A percentile compares a stretch with the other conserved stretches of the same genome.
Conservation (phyloP, 768 basidiomycete genomes). For the Leccinum rimulosum region DNA sequence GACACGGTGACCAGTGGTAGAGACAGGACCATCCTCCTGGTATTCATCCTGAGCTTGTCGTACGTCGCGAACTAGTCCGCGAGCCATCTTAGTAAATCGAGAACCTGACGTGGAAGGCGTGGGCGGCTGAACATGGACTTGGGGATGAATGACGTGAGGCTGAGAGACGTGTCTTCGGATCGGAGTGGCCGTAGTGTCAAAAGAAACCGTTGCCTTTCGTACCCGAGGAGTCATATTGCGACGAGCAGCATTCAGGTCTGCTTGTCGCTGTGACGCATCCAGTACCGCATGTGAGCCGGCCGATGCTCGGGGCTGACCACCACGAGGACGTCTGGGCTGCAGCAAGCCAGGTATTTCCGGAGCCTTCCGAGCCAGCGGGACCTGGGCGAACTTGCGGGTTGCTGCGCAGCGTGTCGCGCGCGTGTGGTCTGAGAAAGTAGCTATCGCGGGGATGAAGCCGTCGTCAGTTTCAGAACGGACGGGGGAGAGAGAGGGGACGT, state of each 20-base stretch:
- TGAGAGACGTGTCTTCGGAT: conserved; percentile 26
- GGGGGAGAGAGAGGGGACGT: conserved; percentile 25
- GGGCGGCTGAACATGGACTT: conserved; percentile 55
- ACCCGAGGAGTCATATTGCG: conserved; percentile 35
- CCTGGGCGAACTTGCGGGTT: too few species aligned
- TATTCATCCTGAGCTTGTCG: conserved; percentile 37
- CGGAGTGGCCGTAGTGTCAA: conserved; percentile 28
- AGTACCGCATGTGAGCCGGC: conserved; percentile 9
- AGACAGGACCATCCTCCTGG: conserved; percentile 8
- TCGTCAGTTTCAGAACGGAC: neutral
- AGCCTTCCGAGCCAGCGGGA: too few species aligned
- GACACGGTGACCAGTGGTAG: conserved; percentile 2
- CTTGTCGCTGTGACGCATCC: conserved; percentile 13
- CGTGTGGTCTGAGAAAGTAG: conserved; percentile 50
- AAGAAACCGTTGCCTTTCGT: conserved; percentile 29
- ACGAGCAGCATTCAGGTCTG: conserved; percentile 17
- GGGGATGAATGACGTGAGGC: conserved; percentile 37
- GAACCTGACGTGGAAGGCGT: conserved; percentile 57
- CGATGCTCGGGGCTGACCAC: conserved; percentile 32
- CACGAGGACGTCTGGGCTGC: conserved; percentile 56
- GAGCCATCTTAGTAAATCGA: conserved; percentile 59
- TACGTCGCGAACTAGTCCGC: conserved; percentile 55
- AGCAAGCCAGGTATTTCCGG: too few species aligned
- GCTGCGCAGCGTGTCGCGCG: conserved; percentile 35
- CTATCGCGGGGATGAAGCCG: conserved; percentile 29